Percentiles rank a stretch among this genome's conserved stretches.
Conservation (phyloP, 108 stramenopile species). For the Epithemia pelagica region DNA sequence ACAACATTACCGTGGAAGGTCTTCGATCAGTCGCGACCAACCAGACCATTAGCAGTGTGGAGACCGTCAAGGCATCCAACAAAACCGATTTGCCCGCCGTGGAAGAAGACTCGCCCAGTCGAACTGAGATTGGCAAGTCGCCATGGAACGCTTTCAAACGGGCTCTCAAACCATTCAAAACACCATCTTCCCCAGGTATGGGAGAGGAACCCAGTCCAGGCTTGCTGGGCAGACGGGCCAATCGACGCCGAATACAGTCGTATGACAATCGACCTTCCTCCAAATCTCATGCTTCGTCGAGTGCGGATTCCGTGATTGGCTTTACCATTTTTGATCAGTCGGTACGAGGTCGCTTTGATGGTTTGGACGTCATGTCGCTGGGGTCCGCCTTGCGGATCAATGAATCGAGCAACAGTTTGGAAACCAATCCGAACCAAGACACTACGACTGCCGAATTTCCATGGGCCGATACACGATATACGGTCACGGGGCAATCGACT, state of each 20-base stretch:
- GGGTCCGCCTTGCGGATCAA: conserved; percentile 22
- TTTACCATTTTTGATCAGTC: conserved; percentile 28
- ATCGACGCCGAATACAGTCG: conserved; percentile 14
- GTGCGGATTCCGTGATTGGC: neutral
- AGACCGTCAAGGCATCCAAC: conserved; percentile 40
- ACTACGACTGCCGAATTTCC: neutral
- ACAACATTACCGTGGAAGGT: conserved; percentile 3
- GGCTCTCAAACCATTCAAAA: neutral
- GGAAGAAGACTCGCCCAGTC: neutral
- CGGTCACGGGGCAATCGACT: conserved; percentile 8
- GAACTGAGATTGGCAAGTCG: conserved; percentile 6
- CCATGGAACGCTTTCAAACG: conserved; percentile 9
- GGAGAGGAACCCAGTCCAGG: neutral
- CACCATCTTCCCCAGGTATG: conserved; percentile 2
- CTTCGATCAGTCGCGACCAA: neutral
- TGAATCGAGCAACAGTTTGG: neutral
- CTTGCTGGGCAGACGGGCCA: neutral
- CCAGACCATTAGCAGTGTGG: neutral
- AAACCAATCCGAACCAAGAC: neutral
- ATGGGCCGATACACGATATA: neutral
- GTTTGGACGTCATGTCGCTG: conserved; percentile 39
- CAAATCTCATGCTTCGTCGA: neutral
- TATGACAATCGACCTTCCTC: conserved; percentile 6
- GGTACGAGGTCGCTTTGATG: conserved; percentile 43
- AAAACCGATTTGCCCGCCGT: conserved; percentile 9